A percentile compares a stretch with the other conserved stretches of the same genome.
phyloP scores from a whole-genome alignment of 768 basidiomycete genomes.

The Hypholoma sublateritium region DNA sequence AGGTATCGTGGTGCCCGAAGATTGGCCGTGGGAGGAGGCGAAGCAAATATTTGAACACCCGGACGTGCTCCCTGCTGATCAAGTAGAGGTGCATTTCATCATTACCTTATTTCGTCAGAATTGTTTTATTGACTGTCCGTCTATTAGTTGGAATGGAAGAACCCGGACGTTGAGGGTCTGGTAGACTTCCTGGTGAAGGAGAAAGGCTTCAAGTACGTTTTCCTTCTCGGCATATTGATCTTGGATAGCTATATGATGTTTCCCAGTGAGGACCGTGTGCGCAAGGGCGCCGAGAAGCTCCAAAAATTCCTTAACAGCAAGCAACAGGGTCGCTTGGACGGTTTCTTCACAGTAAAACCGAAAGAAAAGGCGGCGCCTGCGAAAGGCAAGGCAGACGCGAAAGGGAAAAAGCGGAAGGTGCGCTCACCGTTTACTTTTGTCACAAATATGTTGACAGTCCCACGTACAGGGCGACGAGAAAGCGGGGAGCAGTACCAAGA shows the following conservation, averaged over 20 bases:
- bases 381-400: conserved; percentile 22
- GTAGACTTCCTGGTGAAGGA: conserved; percentile 91
- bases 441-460: conserved; percentile 1
- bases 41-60: conserved; percentile 88
- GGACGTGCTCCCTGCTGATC: conserved; percentile 82
- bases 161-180: conserved; percentile 89
- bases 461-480: conserved; percentile 38
- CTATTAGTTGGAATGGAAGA: conserved; percentile 87
- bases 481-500: conserved; percentile 38
- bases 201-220: conserved; percentile 92
- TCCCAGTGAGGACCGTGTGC: conserved; percentile 89
- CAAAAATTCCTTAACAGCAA: conserved; percentile 83
- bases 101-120: background rate
- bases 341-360: conserved; percentile 84
- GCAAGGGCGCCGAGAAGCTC: conserved; percentile 93
- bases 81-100: conserved; percentile 78
- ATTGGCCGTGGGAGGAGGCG: conserved; percentile 98
- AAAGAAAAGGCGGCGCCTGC: conserved; percentile 43
- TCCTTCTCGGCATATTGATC: conserved; percentile 2
- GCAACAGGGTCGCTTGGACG: conserved; percentile 95
- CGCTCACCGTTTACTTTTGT: conserved; percentile 10
- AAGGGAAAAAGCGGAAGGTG: conserved; percentile 57
- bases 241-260: background rate
- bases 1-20: conserved; percentile 81
- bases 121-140: background rate